Percentiles rank a stretch among this genome's conserved stretches.
These are phyloP conservation scores for Acanthamoeba culbertsoni DNA, from an alignment of 208 protist genomes.

Conservation along the genomic window DNA sequence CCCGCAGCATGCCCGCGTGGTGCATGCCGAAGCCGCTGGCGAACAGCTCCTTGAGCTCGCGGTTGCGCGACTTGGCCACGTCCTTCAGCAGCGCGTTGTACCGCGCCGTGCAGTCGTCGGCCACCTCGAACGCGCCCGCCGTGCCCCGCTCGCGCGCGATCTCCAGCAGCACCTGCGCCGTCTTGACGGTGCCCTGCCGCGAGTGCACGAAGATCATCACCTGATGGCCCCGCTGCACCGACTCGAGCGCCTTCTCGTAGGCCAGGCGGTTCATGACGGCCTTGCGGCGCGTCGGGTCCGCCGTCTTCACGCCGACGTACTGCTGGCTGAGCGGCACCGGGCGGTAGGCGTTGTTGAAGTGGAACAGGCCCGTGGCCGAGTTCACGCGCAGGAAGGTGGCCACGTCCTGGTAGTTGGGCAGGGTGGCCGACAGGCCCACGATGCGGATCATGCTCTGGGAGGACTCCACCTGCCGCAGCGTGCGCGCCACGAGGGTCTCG, in stretches of 20 bases:
- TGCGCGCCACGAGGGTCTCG: constrained; percentile 97
- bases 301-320: constrained; percentile 93
- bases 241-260: constrained; percentile 82
- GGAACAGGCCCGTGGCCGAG: constrained; percentile 92
- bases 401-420: constrained; percentile 99
- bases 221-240: constrained; percentile 93
- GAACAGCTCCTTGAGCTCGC: constrained; percentile 91
- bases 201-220: constrained; percentile 99
- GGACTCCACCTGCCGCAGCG: constrained; percentile 92
- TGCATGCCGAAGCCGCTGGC: constrained; percentile 92
- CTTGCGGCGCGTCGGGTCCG: constrained; percentile 67
- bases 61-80: constrained; percentile 81
- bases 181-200: constrained; percentile 94
- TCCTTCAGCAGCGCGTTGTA: constrained; percentile 35
- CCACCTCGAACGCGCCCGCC: constrained; percentile 25
- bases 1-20: constrained; percentile 94
- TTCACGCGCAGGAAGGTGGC: constrained; percentile 95
- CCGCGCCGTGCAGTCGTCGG: background rate
- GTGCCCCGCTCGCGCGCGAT: constrained; percentile 80
- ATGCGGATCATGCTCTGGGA: constrained; percentile 89
- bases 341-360: constrained; percentile 95
- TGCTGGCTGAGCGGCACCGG: constrained; percentile 96
- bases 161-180: constrained; percentile 91
- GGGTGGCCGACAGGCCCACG: constrained; percentile 97
- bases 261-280: constrained; percentile 81